Percentiles rank a stretch among this genome's conserved stretches.
These are phyloP conservation scores for Flaveria sonorensis DNA, from an alignment of 129 eudicot genomes.

Conservation along the genomic window DNA sequence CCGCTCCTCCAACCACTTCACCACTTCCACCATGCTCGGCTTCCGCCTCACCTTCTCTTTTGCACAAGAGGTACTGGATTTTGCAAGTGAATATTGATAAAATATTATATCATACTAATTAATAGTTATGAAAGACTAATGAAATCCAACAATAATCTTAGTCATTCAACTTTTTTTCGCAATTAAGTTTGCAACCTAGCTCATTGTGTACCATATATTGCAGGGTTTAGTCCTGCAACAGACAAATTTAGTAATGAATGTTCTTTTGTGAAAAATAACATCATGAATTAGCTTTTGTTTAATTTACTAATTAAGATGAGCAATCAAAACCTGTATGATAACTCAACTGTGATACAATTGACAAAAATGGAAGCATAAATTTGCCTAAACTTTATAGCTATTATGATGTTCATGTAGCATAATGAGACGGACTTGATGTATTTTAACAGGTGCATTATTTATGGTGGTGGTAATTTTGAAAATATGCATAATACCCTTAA, in stretches of 20 bases:
- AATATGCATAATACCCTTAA: too few relatives aligned
- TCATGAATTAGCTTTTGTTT: not conserved
- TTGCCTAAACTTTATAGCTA: not conserved
- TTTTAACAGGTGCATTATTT: slow-evolving; percentile 50
- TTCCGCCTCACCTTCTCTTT: too few relatives aligned
- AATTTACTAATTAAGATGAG: not conserved
- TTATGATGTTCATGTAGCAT: slow-evolving; percentile 15
- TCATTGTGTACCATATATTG: not conserved
- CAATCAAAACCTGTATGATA: not conserved
- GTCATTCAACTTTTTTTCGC: not conserved
- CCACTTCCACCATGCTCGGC: too few relatives aligned
- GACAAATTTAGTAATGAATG: not conserved
- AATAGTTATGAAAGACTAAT: not conserved
- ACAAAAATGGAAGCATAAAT: not conserved
- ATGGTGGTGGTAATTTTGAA: too few relatives aligned
- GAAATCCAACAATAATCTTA: slow-evolving; percentile 1
- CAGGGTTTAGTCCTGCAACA: too few relatives aligned
- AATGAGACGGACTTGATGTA: not conserved
- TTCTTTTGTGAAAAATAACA: not conserved
- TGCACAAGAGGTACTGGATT: not conserved
- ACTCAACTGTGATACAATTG: not conserved
- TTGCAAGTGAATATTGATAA: not conserved
- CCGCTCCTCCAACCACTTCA: too few relatives aligned
- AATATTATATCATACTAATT: not conserved
- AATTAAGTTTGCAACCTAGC: not conserved